Evolutionary conservation across 148 eudicot species (phyloP), one percentile per base, ranked within the genome.

Genomic region (Camellia lanceoleosa): DNA sequence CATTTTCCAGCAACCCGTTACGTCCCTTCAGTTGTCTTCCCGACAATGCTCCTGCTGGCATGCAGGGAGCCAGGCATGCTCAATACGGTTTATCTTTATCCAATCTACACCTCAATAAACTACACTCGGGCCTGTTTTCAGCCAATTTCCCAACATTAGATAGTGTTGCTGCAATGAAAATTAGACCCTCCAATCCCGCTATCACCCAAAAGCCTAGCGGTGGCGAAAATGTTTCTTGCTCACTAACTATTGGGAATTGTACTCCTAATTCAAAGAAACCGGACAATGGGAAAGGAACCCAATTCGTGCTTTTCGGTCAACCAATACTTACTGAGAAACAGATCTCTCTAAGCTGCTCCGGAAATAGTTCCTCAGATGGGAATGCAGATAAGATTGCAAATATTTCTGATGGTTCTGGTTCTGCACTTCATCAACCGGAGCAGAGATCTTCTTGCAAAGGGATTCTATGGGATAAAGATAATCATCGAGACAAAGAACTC

Each of bases 31-130:
- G 52, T 81, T 81, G 83, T 81, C 74, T 81, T 55, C 76, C 80
- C 69, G 80, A 58, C 67, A 76, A 81, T 41, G 76, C 80, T 52
- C 84, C 84, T 95, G 98, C 92, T 90, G 94, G 98, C 97, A 92
- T 95, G 92, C 98, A 95, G 98, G 98, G 97, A 91, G 98, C 98
- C 98, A 95, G 98, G 98, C 98, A 95, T 85, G 87, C 97, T 88
- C 97, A 89, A 79, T 90, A 88, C 80, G 88, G 92, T 87, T 84
- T 92, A 83, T 87, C 94, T 42, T 68, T 90, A 84, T 86, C 97
- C 69, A 90, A 91, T 86, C 83, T 88, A 69, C 93, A 93, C 81
- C 75, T 86, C 81, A 90, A 85, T 79, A 90, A 89, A 73, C 78
- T 90, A 56, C 92, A 84, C 67, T 76, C 84, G 5, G 18, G 79